Percentiles rank a stretch among this genome's conserved stretches.
phyloP scores from a whole-genome alignment of 2,329 filamentous ascomycete species.

The Cephalotrichum gorgonifer region DNA sequence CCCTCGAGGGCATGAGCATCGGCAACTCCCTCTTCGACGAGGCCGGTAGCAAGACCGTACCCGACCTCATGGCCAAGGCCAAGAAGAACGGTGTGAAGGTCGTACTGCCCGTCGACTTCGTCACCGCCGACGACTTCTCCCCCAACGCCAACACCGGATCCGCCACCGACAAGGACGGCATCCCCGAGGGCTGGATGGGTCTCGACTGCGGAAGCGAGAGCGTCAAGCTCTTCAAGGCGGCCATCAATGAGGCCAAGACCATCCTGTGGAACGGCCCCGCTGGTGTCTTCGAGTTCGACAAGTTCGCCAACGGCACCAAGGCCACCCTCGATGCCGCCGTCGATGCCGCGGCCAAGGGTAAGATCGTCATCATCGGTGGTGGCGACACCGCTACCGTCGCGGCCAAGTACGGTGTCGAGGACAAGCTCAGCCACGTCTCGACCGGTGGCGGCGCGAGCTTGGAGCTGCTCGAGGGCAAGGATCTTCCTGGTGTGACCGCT shows the following conservation, averaged over 20 bases:
- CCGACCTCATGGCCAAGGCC: conserved; percentile 82
- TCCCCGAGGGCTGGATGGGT: conserved; percentile 96
- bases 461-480: conserved; percentile 97
- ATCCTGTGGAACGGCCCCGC: conserved; percentile 99
- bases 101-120: conserved; percentile 87
- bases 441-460: conserved; percentile 92
- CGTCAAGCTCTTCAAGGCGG: conserved; percentile 75
- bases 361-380: conserved; percentile 97
- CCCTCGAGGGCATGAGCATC: conserved; percentile 81
- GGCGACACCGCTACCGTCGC: conserved; percentile 97
- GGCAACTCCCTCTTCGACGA: conserved; percentile 90
- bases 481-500: conserved; percentile 83
- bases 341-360: conserved; percentile 66
- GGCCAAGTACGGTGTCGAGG: conserved; percentile 91
- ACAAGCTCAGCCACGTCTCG: conserved; percentile 96
- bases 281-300: conserved; percentile 94
- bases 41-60: conserved; percentile 84
- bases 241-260: conserved; percentile 82
- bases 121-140: conserved; percentile 92
- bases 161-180: conserved; percentile 73
- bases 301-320: conserved; percentile 89
- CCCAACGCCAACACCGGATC: conserved; percentile 71
- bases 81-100: conserved; percentile 94
- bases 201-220: conserved; percentile 89
- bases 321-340: conserved; percentile 83